phyloP scores from a whole-genome alignment of 441 rosid species.

The Aleurites moluccanus region DNA sequence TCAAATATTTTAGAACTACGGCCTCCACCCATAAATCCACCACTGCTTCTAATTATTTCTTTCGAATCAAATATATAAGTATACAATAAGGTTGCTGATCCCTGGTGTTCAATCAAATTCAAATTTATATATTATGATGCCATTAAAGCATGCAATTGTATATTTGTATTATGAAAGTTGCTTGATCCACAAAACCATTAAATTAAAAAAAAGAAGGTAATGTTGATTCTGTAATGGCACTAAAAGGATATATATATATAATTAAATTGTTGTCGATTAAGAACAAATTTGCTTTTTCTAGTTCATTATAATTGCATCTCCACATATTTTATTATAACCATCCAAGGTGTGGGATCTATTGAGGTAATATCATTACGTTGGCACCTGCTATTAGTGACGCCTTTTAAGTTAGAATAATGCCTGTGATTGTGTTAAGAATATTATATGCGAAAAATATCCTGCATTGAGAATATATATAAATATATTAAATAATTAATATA shows the following conservation, averaged over 20 bases:
- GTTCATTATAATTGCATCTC: neutral
- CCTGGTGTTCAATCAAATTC: neutral
- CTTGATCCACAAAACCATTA: slow-evolving; percentile 11
- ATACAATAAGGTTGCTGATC: neutral
- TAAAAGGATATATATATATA: neutral
- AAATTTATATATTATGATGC: neutral
- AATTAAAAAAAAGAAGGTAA: neutral
- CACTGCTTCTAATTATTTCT: too few relatives aligned
- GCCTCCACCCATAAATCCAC: too few relatives aligned
- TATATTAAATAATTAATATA: too few relatives aligned
- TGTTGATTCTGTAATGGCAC: slow-evolving; percentile 4
- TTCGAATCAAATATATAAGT: too few relatives aligned
- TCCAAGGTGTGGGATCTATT: slow-evolving; percentile 1
- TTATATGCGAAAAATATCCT: too few relatives aligned
- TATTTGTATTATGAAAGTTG: neutral
- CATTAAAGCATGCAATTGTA: neutral
- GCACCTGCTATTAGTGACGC: neutral
- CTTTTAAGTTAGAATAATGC: neutral
- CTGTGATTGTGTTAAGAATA: neutral
- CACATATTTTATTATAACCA: neutral
- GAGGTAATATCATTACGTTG: neutral
- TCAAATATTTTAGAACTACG: too few relatives aligned
- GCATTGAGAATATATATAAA: too few relatives aligned
- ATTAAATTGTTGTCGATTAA: neutral
- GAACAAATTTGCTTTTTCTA: neutral